Conservation (phyloP, 2,329 filamentous ascomycete species). For the Xylaria sp. region DNA sequence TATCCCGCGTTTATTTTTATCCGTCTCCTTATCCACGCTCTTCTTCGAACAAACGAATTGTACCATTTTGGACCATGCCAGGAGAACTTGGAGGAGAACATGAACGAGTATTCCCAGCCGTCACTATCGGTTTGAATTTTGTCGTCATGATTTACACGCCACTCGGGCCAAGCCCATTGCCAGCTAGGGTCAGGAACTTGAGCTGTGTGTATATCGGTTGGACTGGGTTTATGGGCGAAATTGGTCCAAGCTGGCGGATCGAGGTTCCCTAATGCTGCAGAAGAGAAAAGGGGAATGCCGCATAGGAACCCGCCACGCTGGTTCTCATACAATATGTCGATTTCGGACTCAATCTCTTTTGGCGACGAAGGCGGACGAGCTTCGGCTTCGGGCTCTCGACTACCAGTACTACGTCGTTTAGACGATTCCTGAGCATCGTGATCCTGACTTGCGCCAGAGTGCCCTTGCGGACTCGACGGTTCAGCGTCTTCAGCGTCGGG, state of each 20-base stretch:
- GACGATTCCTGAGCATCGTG: conserved; percentile 22
- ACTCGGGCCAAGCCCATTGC: conserved; percentile 83
- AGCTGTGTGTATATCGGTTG: conserved; percentile 80
- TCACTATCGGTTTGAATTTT: conserved; percentile 79
- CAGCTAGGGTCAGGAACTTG: conserved; percentile 95
- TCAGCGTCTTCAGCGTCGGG: conserved; percentile 24
- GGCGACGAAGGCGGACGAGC: conserved; percentile 23
- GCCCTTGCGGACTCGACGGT: conserved; percentile 13
- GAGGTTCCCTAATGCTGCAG: conserved; percentile 83
- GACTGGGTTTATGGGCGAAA: conserved; percentile 67
- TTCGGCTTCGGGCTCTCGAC: conserved; percentile 7
- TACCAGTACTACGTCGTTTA: conserved; percentile 1
- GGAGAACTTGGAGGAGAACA: conserved; percentile 75
- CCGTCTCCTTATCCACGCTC: conserved; percentile 87
- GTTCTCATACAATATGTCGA: conserved; percentile 96
- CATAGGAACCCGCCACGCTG: conserved; percentile 91
- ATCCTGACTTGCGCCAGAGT: neutral
- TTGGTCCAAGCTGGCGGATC: conserved; percentile 93
- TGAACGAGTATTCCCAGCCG: conserved; percentile 96
- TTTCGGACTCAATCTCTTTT: conserved; percentile 61
- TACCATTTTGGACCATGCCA: conserved; percentile 96
- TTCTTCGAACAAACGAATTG: conserved; percentile 90
- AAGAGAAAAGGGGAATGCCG: conserved; percentile 89
- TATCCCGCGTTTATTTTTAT: conserved; percentile 67
- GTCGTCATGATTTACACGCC: conserved; percentile 76